phyloP scores from a whole-genome alignment of 176 grass and related monocot genomes.

The Areca catechu region DNA sequence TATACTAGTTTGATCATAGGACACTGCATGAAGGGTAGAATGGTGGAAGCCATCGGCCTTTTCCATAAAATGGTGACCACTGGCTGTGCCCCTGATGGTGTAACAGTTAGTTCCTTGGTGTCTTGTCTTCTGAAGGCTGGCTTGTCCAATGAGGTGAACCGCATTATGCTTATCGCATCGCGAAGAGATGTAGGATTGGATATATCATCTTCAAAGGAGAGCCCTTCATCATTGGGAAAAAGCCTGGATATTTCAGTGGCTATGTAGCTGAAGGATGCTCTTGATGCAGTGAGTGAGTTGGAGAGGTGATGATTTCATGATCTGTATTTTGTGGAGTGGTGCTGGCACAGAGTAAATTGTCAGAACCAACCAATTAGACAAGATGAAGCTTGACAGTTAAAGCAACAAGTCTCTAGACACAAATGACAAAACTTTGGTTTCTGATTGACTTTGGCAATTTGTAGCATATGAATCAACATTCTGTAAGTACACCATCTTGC shows the following conservation, averaged over 20 bases:
- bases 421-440: no score
- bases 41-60: constrained; percentile 51
- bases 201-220: constrained; percentile 28
- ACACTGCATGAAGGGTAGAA: constrained; percentile 90
- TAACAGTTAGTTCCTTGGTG: constrained; percentile 63
- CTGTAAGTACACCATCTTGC: no score
- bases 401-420: no score
- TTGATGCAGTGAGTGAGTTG: no score
- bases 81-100: constrained; percentile 62
- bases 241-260: constrained; percentile 48
- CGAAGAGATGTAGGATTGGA: constrained; percentile 20
- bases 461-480: no score
- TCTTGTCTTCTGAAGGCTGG: constrained; percentile 85
- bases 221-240: constrained; percentile 36
- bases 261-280: constrained; percentile 22
- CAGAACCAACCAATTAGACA: no score
- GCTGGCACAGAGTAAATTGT: no score
- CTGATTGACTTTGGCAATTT: no score
- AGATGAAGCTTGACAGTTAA: no score
- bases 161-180: constrained; percentile 28
- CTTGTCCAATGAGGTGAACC: constrained; percentile 65
- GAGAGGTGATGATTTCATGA: no score
- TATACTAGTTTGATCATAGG: constrained; percentile 92
- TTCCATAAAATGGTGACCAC: constrained; percentile 65
- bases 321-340: no score